Percentiles rank a stretch among this genome's conserved stretches.
These are phyloP conservation scores for Debaryomyces tyrocola DNA, from an alignment of 805 yeast genomes.

Conservation along the genomic window DNA sequence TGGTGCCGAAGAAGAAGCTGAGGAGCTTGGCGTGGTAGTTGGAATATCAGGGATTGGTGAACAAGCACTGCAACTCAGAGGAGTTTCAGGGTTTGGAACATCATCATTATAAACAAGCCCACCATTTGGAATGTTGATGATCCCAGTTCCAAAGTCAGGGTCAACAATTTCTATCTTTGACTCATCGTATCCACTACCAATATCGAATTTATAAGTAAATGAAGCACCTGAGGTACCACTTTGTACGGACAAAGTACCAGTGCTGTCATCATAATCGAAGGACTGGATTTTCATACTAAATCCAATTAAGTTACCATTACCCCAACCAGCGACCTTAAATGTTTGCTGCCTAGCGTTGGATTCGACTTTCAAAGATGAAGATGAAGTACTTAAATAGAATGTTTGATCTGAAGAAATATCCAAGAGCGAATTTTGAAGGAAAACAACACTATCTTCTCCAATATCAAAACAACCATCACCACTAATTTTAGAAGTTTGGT, in stretches of 20 bases:
- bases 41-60: constrained; percentile 3
- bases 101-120: neutral
- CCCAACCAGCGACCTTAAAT: constrained; percentile 23
- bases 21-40: too few relatives aligned
- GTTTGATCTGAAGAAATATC: constrained; percentile 14
- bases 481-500: constrained; percentile 19
- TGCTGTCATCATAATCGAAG: constrained; percentile 7
- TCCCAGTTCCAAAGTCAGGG: constrained; percentile 1
- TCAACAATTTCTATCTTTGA: neutral
- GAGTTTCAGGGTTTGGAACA: constrained; percentile 2
- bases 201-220: neutral
- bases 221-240: neutral
- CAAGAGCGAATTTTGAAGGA: constrained; percentile 11
- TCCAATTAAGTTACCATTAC: constrained; percentile 22
- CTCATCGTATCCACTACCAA: constrained; percentile 8
- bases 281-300: constrained; percentile 2
- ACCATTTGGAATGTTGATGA: neutral
- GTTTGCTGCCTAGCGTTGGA: constrained; percentile 14
- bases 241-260: constrained; percentile 23
- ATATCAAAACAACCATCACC: constrained; percentile 31
- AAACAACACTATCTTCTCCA: constrained; percentile 10
- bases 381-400: constrained; percentile 15
- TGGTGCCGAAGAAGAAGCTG: constrained; percentile 8
- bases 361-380: constrained; percentile 17
- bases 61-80: constrained; percentile 1